phyloP scores from a whole-genome alignment of 306 rosid genomes.

The Trichosanthes truncata region DNA sequence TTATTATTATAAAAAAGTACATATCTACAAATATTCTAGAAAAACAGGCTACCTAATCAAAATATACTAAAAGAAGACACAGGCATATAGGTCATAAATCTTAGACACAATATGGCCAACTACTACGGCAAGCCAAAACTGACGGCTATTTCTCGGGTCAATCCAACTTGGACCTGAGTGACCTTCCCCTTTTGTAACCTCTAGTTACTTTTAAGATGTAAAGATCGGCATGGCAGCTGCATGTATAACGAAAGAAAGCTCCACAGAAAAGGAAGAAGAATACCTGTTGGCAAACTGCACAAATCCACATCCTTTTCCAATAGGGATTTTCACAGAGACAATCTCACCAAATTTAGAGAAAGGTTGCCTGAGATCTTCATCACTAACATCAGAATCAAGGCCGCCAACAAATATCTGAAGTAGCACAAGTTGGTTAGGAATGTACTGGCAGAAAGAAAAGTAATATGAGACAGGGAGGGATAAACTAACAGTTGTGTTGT shows the following conservation, averaged over 20 bases:
- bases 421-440: neutral
- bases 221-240: neutral
- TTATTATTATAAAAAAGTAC: neutral
- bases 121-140: neutral
- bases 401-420: constrained; percentile 96
- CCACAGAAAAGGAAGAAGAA: neutral
- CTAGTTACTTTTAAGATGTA: neutral
- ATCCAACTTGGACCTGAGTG: neutral
- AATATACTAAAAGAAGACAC: neutral
- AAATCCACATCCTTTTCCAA: constrained; percentile 96
- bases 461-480: constrained; percentile 2
- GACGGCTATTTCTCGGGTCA: neutral
- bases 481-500: constrained; percentile 80
- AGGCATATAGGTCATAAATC: neutral
- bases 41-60: neutral
- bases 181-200: neutral
- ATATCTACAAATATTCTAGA: neutral
- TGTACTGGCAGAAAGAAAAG: neutral
- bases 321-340: constrained; percentile 87
- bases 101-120: neutral
- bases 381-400: constrained; percentile 85
- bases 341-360: constrained; percentile 86
- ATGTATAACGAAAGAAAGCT: neutral
- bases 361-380: constrained; percentile 85
- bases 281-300: constrained; percentile 96